Conservation (phyloP, 306 rosid genomes). For the Abrus pulchellus region DNA sequence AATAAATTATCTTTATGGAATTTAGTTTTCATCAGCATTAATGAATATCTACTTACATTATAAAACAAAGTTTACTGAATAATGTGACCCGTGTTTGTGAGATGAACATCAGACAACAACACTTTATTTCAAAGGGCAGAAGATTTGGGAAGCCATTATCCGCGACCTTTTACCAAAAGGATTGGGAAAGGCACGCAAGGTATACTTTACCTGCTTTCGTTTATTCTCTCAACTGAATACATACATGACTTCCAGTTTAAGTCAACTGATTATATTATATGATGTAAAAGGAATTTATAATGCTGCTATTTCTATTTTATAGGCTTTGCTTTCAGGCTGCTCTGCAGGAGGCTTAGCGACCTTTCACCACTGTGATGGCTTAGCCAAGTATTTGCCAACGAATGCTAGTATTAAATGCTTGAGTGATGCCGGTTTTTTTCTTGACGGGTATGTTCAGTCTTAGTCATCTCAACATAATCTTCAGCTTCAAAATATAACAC, state of each 20-base stretch:
- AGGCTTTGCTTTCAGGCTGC: constrained; percentile 98
- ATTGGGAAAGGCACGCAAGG: constrained; percentile 77
- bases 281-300: constrained; percentile 34
- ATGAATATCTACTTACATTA: neutral
- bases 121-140: constrained; percentile 95
- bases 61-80: constrained; percentile 25
- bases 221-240: constrained; percentile 17
- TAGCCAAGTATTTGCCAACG: constrained; percentile 70
- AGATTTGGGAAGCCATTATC: constrained; percentile 94
- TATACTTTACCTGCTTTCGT: constrained; percentile 37
- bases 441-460: constrained; percentile 64
- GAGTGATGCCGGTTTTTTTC: constrained; percentile 97
- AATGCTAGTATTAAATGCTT: constrained; percentile 83
- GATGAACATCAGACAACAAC: constrained; percentile 70
- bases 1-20: neutral
- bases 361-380: constrained; percentile 84
- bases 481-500: constrained; percentile 27
- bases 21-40: neutral
- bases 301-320: constrained; percentile 30
- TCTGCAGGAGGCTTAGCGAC: constrained; percentile 97
- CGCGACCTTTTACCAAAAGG: constrained; percentile 91
- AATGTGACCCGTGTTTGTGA: constrained; percentile 44
- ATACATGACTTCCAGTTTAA: constrained; percentile 20
- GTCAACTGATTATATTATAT: neutral
- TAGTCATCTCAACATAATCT: neutral